Base-by-base conservation (phyloP, 2,329 filamentous ascomycete species). In the Hypoxylon sp. region DNA sequence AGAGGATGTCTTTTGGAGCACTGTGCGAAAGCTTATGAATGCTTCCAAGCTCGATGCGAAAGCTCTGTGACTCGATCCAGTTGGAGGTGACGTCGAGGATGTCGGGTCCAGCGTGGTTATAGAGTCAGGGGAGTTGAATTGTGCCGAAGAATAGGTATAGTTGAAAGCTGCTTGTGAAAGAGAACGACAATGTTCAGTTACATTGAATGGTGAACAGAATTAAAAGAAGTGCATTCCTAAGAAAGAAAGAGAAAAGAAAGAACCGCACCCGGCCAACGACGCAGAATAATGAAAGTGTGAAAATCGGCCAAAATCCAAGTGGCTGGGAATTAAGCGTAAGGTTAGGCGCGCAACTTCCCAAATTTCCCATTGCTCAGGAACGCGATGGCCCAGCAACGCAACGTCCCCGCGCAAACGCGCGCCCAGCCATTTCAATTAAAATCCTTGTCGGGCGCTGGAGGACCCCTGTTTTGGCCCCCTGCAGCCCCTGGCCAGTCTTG, bases 401-500 rank as follows among this genome's bases (percentile, higher is more conserved):
- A 53, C 62, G 14, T 60, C 57, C 61, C 57, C 14, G 30, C 30
- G 12, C 56, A 49, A 52, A 66, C 70, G 69, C 57, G 26, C 46
- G n/a, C 40, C 70, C 73, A 75, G 73, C 73, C 72, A 74, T 71
- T 71, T 71, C 66, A 74, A 75, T 75, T 75, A 72, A 74, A 73
- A 69, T 48, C 73, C 73, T 70, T 74, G 73, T 20, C 26, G 11
- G 28, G 16, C 12, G 14, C 54, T 61, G 49, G 16, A 8, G n/a
- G 9, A 28, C 20, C 24, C 36, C 36, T 40, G n/a, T n/a, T 14
- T 16, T 3, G 5, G 16, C 8, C 50, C 22, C 20, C 14, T 28
- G 1, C 12, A 30, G 8, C 33, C 49, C 49, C 38, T 40, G 33
- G 33, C 22, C 38, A 42, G 18, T n/a, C 22, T 9, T 8, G 26